These are phyloP conservation scores for Evernia prunastri DNA, from an alignment of 495 filamentous ascomycete species.

Conservation along the genomic window DNA sequence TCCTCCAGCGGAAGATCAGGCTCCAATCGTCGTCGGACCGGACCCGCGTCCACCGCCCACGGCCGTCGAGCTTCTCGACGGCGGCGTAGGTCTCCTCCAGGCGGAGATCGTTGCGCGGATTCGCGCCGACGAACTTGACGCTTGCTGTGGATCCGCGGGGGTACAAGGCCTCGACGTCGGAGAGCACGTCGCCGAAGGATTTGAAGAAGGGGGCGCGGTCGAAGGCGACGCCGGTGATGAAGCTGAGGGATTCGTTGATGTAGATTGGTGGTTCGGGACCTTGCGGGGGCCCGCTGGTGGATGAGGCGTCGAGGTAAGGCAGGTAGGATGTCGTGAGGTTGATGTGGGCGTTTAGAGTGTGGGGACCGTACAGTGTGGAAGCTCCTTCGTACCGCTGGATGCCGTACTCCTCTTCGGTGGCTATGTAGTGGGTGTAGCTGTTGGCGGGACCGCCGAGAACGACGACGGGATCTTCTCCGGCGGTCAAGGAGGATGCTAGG, in stretches of 20 bases:
- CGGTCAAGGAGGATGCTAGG: constrained; percentile 34
- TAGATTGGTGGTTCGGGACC: constrained; percentile 76
- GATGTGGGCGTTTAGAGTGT: constrained; percentile 85
- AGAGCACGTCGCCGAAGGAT: constrained; percentile 65
- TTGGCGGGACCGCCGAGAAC: constrained; percentile 93
- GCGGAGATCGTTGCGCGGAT: constrained; percentile 80
- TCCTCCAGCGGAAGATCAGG: constrained; percentile 72
- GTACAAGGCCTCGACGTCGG: constrained; percentile 48
- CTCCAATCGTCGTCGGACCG: constrained; percentile 74
- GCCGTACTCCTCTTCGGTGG: constrained; percentile 84
- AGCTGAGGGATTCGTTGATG: constrained; percentile 68
- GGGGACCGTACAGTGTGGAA: constrained; percentile 89
- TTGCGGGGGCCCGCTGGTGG: constrained; percentile 40
- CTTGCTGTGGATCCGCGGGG: constrained; percentile 50
- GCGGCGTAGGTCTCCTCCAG: constrained; percentile 73
- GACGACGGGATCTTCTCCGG: constrained; percentile 52
- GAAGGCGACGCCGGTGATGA: constrained; percentile 73
- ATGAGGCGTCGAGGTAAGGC: constrained; percentile 52
- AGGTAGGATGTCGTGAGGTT: constrained; percentile 71
- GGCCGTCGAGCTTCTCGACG: constrained; percentile 57
- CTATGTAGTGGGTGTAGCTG: constrained; percentile 92
- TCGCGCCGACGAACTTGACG: constrained; percentile 76
- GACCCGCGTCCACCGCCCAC: constrained; percentile 55
- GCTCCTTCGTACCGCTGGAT: constrained; percentile 94
- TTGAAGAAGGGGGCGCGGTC: constrained; percentile 68